phyloP scores from a whole-genome alignment of 2,329 filamentous ascomycete genomes.

The Alternaria dauci region DNA sequence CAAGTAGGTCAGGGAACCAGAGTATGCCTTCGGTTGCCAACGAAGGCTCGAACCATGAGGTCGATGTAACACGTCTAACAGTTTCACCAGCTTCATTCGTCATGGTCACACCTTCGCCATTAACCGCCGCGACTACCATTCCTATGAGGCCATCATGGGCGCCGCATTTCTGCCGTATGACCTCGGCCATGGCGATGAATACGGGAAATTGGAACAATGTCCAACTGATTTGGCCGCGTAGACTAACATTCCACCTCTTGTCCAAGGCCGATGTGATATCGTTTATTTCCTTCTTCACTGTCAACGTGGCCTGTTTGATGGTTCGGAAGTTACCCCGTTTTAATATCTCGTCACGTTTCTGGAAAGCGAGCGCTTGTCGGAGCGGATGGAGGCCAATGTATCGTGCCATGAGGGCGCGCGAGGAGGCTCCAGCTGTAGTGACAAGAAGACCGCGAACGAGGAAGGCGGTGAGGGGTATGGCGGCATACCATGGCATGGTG shows the following conservation, averaged over 20 bases:
- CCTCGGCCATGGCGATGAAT: slow-evolving; percentile 50
- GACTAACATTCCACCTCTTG: slow-evolving; percentile 40
- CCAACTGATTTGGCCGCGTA: slow-evolving; percentile 38
- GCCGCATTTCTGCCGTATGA: slow-evolving; percentile 47
- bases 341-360: slow-evolving; percentile 33
- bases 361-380: slow-evolving; percentile 39
- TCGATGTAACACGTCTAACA: slow-evolving; percentile 14
- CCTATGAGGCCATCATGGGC: slow-evolving; percentile 42
- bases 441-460: slow-evolving; percentile 59
- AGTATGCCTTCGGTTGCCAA: slow-evolving; percentile 65
- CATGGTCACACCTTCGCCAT: slow-evolving; percentile 9
- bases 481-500: slow-evolving; percentile 62
- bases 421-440: slow-evolving; percentile 56
- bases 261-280: slow-evolving; percentile 37
- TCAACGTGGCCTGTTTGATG: slow-evolving; percentile 23
- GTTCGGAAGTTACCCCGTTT: slow-evolving; percentile 31
- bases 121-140: slow-evolving; percentile 26
- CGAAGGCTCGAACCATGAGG: slow-evolving; percentile 56
- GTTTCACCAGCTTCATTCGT: slow-evolving; percentile 15
- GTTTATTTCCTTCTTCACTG: slow-evolving; percentile 27
- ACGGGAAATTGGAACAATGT: slow-evolving; percentile 46
- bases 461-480: slow-evolving; percentile 64
- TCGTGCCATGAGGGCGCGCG: slow-evolving; percentile 51
- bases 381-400: slow-evolving; percentile 56
- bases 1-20: slow-evolving; percentile 67